Conservation (phyloP, 1,139 yeast species). For the Casaregolazyma suthepensis region DNA sequence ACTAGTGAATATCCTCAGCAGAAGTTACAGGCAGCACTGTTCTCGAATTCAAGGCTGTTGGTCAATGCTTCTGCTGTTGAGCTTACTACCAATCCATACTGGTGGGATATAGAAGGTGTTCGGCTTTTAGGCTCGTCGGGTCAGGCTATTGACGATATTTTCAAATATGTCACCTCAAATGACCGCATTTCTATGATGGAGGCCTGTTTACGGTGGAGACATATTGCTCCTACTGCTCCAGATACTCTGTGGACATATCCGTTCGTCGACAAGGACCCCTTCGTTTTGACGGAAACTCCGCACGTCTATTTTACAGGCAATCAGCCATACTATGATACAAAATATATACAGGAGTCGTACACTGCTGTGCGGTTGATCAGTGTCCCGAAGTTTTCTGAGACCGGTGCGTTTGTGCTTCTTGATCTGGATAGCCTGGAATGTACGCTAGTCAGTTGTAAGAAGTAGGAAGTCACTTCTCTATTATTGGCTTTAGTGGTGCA, state of each 20-base stretch:
- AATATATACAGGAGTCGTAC: conserved; percentile 28
- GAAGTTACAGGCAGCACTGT: conserved; percentile 71
- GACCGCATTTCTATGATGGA: conserved; percentile 53
- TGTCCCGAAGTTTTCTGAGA: conserved; percentile 61
- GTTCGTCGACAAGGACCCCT: conserved; percentile 73
- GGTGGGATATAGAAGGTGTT: conserved; percentile 53
- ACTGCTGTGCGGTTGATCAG: conserved; percentile 48
- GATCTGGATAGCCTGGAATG: conserved; percentile 54
- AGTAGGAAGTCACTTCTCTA: background rate
- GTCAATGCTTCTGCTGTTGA: conserved; percentile 6
- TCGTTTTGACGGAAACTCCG: conserved; percentile 69
- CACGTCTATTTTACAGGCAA: conserved; percentile 85
- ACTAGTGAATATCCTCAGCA: conserved; percentile 85
- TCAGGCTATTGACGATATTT: conserved; percentile 73
- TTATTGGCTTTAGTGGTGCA: conserved; percentile 22
- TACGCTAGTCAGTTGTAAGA: conserved; percentile 34
- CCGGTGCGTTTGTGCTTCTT: conserved; percentile 64
- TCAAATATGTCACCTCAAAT: conserved; percentile 45
- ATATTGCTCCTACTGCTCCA: conserved; percentile 90
- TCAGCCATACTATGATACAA: conserved; percentile 54
- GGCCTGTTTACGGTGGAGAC: conserved; percentile 74
- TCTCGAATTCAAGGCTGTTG: conserved; percentile 44
- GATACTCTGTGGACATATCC: conserved; percentile 88
- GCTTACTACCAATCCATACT: conserved; percentile 64
- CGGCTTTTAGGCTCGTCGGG: conserved; percentile 73